Base-by-base conservation (phyloP, 148 eudicot species). In the Rhododendron ovatum region DNA sequence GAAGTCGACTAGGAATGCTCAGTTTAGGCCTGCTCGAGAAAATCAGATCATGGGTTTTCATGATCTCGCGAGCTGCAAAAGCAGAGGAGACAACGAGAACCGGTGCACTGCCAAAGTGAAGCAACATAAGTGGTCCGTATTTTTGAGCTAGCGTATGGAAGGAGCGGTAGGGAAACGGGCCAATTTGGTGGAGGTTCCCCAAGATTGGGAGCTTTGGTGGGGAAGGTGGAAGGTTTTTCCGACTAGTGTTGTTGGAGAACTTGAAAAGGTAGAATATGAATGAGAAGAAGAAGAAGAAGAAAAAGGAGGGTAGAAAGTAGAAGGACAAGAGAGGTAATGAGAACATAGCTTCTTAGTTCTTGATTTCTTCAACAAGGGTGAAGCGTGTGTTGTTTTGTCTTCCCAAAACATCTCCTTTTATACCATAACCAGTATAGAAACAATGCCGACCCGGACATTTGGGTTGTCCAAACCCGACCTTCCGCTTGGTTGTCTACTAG, bases 111-210 rank as follows among this genome's bases (percentile, higher is more conserved):
- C 94, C 92, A 1, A 91, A 39, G 83, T 88, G 89, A 41, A 92
- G 90, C 41, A 87, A 50, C 91, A 92, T 89, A 7, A 90, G 48
- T 3, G 89, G 85, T 4, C 92, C 92, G 73, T 89, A 28, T 45
- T 35, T 48, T 41, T 78, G 24, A 17, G 94, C 88, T 30, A 92
- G 51, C 0, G 73, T 63, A 7, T n/a, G 83, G 22, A 90, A 45
- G 6, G 90, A 89, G 11, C 74, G 91, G 84, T 92, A 90, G 11
- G 88, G 81, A 4, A 41, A 84, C 17, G 4, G 53, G 47, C 89
- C 88, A 0, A 92, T 61, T 84, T 89, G 91, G 78, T 90, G 93
- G 43, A 90, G 85, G 89, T 90, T 89, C 3, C 92, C 93, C 45
- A 92, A 73, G 82, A 92, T 83, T 22, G 92, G 93, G 26, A 91